A percentile compares a stretch with the other conserved stretches of the same genome.
phyloP scores from a whole-genome alignment of 2,329 filamentous ascomycete genomes.

The Clonostachys rosea region DNA sequence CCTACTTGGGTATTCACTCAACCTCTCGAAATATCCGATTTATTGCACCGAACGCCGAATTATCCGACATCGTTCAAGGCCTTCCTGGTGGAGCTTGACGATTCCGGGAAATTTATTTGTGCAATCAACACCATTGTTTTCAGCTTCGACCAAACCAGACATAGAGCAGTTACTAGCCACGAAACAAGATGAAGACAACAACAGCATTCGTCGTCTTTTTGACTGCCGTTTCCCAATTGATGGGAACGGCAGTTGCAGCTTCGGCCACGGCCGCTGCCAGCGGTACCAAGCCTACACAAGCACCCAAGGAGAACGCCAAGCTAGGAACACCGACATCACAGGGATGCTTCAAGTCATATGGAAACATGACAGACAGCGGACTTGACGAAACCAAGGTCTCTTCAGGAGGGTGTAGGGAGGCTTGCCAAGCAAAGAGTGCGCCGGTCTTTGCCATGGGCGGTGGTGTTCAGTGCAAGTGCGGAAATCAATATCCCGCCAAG shows the following conservation, averaged over 20 bases:
- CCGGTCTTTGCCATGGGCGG: constrained; percentile 59
- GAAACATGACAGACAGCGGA: constrained; percentile 25
- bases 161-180: too few relatives aligned
- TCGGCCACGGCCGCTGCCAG: background rate
- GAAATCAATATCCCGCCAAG: constrained; percentile 59
- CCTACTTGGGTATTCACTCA: too few relatives aligned
- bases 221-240: constrained; percentile 16
- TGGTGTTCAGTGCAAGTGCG: constrained; percentile 65
- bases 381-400: constrained; percentile 15
- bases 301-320: constrained; percentile 13
- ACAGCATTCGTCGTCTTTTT: constrained; percentile 17
- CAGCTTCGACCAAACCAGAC: too few relatives aligned
- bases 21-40: too few relatives aligned
- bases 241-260: constrained; percentile 11
- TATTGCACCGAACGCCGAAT: too few relatives aligned
- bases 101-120: too few relatives aligned
- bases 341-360: constrained; percentile 44
- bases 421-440: constrained; percentile 36
- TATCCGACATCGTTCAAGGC: too few relatives aligned
- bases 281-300: constrained; percentile 15
- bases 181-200: constrained; percentile 21
- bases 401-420: constrained; percentile 32
- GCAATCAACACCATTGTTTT: too few relatives aligned
- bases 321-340: constrained; percentile 33
- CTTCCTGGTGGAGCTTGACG: too few relatives aligned